Evolutionary conservation across 2,329 filamentous ascomycete genomes (phyloP), one percentile per base, ranked within the genome.

Genomic region (Lecanicillium sp.): DNA sequence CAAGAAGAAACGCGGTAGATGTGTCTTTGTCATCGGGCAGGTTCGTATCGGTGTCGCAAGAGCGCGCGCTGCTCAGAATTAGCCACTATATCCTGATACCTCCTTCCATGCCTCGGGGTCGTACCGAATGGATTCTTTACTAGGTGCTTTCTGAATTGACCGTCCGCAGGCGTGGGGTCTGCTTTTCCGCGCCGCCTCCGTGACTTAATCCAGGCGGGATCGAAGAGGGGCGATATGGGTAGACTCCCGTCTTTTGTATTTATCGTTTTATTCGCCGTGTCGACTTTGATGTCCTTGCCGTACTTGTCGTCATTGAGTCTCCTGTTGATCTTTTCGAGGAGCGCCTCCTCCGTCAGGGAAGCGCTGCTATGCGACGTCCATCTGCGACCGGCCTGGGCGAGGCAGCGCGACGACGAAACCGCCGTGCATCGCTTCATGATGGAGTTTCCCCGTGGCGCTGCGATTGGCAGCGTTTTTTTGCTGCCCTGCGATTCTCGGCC

Each of bases 41-140:
- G 61, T 56, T 46, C 86, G 79, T 19, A 83, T 49, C 0, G 81
- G 78, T 0, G 77, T 76, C 24, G 77, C 77, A 19, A 90, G 73
- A 6, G 81, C 77, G 37, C 73, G 73, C 3, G 84, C 84, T 86
- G 47, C 21, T 26, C 3, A 11, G 40, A 12, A 27, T 42, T 43
- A 51, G 48, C 23, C 4, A 30, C 1, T 19, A n/a, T n/a, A n/a
- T n/a, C n/a, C n/a, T n/a, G n/a, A n/a, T n/a, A n/a, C n/a, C n/a
- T n/a, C n/a, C n/a, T n/a, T n/a, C n/a, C n/a, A n/a, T n/a, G n/a
- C n/a, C n/a, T n/a, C n/a, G 11, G 12, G 7, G 11, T 23, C 67
- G 24, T 67, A 85, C 83, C 85, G 55, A 78, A 88, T 2, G 82
- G 71, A 54, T 86, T 90, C 30, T 71, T 71, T 24, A 67, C 68